Conservation (phyloP, 2,329 filamentous ascomycete genomes). For the Exophiala aquamarina region DNA sequence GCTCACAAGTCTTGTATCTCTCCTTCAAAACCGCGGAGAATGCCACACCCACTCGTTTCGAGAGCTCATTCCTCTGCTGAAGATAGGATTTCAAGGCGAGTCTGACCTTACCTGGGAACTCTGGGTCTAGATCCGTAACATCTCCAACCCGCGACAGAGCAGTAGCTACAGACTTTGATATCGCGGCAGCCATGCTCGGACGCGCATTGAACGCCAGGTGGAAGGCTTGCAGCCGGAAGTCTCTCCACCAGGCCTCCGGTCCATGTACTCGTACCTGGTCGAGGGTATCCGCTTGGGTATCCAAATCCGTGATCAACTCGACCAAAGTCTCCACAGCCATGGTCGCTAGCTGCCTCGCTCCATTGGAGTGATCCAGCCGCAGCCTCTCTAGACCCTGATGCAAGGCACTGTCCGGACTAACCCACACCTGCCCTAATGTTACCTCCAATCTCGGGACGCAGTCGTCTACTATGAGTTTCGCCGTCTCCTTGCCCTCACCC, state of each 20-base stretch:
- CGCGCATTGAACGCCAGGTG: slow-evolving; percentile 65
- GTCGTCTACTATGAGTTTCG: too few species aligned
- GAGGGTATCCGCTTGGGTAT: too few species aligned
- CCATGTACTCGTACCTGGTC: slow-evolving; percentile 31
- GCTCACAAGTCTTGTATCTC: slow-evolving; percentile 1
- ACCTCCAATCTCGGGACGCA: slow-evolving; percentile 60
- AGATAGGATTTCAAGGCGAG: slow-evolving; percentile 26
- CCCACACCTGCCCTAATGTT: slow-evolving; percentile 60
- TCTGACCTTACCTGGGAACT: slow-evolving; percentile 16
- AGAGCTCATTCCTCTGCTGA: slow-evolving; percentile 29
- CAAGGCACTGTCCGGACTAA: slow-evolving; percentile 47
- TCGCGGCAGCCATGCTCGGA: slow-evolving; percentile 66
- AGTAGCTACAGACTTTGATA: slow-evolving; percentile 51
- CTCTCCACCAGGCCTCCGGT: slow-evolving; percentile 58
- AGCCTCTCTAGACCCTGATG: slow-evolving; percentile 48
- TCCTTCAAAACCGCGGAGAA: slow-evolving; percentile 14
- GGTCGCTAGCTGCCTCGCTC: slow-evolving; percentile 58
- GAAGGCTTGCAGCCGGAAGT: slow-evolving; percentile 53
- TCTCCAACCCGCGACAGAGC: slow-evolving; percentile 42
- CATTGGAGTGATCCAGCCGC: slow-evolving; percentile 59
- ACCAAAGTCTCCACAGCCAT: slow-evolving; percentile 53
- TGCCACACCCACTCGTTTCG: slow-evolving; percentile 20
- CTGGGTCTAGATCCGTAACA: slow-evolving; percentile 3
- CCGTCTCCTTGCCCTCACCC: too few species aligned
- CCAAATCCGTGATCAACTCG: slow-evolving; percentile 48